phyloP scores from a whole-genome alignment of 495 filamentous ascomycete genomes.

The Tuber microsphaerosporum region DNA sequence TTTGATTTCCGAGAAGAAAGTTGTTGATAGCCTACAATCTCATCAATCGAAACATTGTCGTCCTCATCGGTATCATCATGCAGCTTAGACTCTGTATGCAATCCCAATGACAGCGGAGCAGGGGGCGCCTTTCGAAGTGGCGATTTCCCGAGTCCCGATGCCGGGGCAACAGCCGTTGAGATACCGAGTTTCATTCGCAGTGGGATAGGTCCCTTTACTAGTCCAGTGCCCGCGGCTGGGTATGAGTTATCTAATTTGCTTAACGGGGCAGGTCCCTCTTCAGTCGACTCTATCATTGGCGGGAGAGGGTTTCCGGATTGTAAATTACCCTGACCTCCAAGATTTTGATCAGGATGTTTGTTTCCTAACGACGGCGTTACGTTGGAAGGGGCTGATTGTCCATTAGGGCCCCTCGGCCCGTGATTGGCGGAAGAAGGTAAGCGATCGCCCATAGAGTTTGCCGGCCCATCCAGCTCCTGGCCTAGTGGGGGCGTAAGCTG shows the following conservation, averaged over 20 bases:
- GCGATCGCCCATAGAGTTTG: constrained; percentile 17
- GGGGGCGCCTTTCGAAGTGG: constrained; percentile 39
- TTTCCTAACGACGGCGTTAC: constrained; percentile 22
- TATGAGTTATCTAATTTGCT: not conserved
- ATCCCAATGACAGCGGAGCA: constrained; percentile 33
- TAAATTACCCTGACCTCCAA: constrained; percentile 43
- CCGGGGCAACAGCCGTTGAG: constrained; percentile 33
- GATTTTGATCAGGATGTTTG: constrained; percentile 21
- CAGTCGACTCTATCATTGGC: constrained; percentile 17
- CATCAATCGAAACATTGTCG: constrained; percentile 34
- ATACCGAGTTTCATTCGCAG: constrained; percentile 36
- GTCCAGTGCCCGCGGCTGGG: not conserved
- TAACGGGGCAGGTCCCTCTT: constrained; percentile 15
- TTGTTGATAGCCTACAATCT: constrained; percentile 33
- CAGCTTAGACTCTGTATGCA: constrained; percentile 27
- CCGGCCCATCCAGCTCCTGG: constrained; percentile 34
- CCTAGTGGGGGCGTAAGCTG: constrained; percentile 52
- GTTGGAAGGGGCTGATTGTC: constrained; percentile 21
- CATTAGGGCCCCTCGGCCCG: not conserved
- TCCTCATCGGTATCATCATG: constrained; percentile 37
- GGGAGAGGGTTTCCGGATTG: constrained; percentile 33
- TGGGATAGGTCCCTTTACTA: constrained; percentile 8
- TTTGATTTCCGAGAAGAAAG: constrained; percentile 11
- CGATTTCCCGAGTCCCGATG: constrained; percentile 36
- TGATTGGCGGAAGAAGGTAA: constrained; percentile 18